Conservation (phyloP, 306 rosid genomes). For the Rubus parviflorus region DNA sequence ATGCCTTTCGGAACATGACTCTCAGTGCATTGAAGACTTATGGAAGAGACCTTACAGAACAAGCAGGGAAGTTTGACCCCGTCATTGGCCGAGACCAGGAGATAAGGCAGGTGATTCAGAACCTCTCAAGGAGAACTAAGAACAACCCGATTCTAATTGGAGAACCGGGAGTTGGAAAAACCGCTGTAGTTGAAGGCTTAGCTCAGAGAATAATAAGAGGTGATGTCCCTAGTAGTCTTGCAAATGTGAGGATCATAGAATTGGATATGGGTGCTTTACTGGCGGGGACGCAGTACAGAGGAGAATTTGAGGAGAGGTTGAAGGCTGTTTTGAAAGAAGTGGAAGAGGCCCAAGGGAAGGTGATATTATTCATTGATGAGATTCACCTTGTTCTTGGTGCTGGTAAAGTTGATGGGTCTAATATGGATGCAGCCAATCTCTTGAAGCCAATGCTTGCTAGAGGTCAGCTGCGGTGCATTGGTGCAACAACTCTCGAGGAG, state of each 20-base stretch:
- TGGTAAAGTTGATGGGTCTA: constrained; percentile 71
- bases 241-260: constrained; percentile 83
- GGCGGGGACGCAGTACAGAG: constrained; percentile 79
- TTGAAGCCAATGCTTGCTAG: constrained; percentile 96
- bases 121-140: constrained; percentile 78
- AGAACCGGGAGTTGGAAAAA: constrained; percentile 95
- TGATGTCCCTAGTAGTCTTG: constrained; percentile 81
- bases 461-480: constrained; percentile 89
- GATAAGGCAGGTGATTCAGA: constrained; percentile 75
- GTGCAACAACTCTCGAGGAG: constrained; percentile 90
- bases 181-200: constrained; percentile 92
- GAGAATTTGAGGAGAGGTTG: constrained; percentile 80
- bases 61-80: constrained; percentile 86
- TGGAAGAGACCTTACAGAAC: constrained; percentile 76
- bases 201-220: constrained; percentile 85
- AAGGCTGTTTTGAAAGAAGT: constrained; percentile 89
- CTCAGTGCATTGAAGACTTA: constrained; percentile 81
- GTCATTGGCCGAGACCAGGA: constrained; percentile 91
- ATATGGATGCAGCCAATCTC: constrained; percentile 91
- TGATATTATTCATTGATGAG: constrained; percentile 83
- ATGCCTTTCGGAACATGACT: constrained; percentile 68
- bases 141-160: constrained; percentile 89
- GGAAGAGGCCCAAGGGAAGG: constrained; percentile 86
- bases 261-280: constrained; percentile 91
- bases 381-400: constrained; percentile 93